phyloP scores from a whole-genome alignment of 257 asterid genomes.

The Plantago major region DNA sequence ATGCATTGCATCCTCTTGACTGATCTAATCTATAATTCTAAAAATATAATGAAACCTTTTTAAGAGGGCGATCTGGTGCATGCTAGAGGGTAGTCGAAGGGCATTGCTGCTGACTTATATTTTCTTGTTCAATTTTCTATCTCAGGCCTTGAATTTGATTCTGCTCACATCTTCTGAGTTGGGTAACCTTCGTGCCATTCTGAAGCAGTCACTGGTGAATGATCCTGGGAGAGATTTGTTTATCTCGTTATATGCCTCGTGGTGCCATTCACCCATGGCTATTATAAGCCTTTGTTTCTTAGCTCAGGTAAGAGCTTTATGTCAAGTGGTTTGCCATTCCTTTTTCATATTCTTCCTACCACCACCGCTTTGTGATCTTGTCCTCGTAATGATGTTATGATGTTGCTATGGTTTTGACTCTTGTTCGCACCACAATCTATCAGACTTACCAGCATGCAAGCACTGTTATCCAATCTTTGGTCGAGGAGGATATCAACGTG shows the following conservation, averaged over 20 bases:
- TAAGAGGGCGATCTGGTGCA: neutral
- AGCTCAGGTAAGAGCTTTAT: conserved; percentile 65
- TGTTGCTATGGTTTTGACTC: conserved; percentile 13
- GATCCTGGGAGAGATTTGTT: conserved; percentile 77
- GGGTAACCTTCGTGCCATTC: conserved; percentile 74
- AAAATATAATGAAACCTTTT: too few relatives aligned
- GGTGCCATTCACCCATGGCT: conserved; percentile 99
- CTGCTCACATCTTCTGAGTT: conserved; percentile 95
- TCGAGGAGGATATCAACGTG: conserved; percentile 94
- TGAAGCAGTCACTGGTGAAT: conserved; percentile 64
- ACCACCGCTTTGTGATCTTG: conserved; percentile 6
- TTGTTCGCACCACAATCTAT: conserved; percentile 23
- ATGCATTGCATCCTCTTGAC: conserved; percentile 3
- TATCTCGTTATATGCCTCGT: conserved; percentile 82
- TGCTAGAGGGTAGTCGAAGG: conserved; percentile 14
- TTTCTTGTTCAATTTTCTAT: conserved; percentile 19
- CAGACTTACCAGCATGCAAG: conserved; percentile 94
- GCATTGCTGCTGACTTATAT: conserved; percentile 5
- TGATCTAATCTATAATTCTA: neutral
- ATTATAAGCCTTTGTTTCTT: conserved; percentile 91
- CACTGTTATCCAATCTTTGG: conserved; percentile 84
- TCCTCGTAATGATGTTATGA: conserved; percentile 10
- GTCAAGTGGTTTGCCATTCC: conserved; percentile 11
- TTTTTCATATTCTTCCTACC: conserved; percentile 6
- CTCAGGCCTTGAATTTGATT: conserved; percentile 93